Percentiles rank a stretch among this genome's conserved stretches.
These are phyloP conservation scores for Endoconidiophora laricicola DNA, from an alignment of 2,329 filamentous ascomycete genomes.

Conservation along the genomic window DNA sequence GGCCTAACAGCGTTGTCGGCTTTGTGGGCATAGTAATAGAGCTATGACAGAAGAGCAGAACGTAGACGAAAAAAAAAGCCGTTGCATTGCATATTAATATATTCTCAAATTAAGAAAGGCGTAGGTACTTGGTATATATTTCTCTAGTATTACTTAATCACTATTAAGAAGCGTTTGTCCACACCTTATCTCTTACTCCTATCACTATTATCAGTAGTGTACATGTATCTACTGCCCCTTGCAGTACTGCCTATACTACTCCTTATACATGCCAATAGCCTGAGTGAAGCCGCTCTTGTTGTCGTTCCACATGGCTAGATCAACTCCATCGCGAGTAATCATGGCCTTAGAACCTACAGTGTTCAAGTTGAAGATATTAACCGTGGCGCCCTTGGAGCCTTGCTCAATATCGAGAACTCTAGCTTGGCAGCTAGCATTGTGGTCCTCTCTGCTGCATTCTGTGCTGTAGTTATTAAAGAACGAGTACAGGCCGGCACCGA, in stretches of 20 bases:
- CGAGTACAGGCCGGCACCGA: conserved; percentile 50
- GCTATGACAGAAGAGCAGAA: background rate
- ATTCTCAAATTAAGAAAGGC: background rate
- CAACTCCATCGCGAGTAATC: conserved; percentile 22
- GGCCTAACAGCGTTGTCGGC: conserved; percentile 51
- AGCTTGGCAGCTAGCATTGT: conserved; percentile 29
- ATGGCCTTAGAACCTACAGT: conserved; percentile 27
- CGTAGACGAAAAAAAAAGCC: background rate
- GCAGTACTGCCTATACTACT: conserved; percentile 1
- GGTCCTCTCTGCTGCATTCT: conserved; percentile 26
- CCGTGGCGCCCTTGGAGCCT: conserved; percentile 13
- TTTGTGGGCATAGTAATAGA: conserved; percentile 27
- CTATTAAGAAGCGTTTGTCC: too few relatives aligned
- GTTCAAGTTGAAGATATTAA: conserved; percentile 29
- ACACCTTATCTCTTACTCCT: too few relatives aligned
- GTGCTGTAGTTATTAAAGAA: conserved; percentile 50
- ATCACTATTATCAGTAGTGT: background rate
- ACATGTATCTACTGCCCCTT: conserved; percentile 3
- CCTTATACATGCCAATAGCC: conserved; percentile 21
- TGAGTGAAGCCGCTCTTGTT: conserved; percentile 25
- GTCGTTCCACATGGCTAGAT: conserved; percentile 22
- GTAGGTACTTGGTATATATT: too few relatives aligned
- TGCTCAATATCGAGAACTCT: conserved; percentile 22
- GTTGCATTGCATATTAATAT: background rate
- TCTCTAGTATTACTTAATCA: background rate